Conservation (phyloP, 352 stramenopile species). For the Blastocystis sp. region DNA sequence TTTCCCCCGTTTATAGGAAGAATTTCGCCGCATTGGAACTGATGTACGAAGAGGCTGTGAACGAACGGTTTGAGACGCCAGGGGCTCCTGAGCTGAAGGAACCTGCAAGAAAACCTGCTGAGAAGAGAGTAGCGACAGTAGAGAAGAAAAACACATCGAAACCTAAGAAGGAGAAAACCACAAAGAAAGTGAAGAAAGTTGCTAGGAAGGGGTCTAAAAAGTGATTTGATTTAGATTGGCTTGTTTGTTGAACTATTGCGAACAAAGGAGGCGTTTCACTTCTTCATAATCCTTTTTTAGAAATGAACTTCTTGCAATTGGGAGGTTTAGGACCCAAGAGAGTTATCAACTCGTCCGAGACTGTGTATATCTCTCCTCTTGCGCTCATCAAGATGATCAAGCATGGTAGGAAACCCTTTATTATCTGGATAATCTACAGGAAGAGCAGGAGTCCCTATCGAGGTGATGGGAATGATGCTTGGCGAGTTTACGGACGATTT, state of each 20-base stretch:
- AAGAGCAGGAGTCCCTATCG: constrained; percentile 96
- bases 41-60: not conserved
- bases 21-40: not conserved
- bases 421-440: constrained; percentile 59
- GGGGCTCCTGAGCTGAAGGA: not conserved
- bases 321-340: not conserved
- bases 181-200: not conserved
- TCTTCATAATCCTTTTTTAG: not conserved
- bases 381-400: constrained; percentile 99
- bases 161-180: not conserved
- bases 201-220: not conserved
- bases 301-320: not conserved
- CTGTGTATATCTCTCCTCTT: constrained; percentile 96
- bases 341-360: constrained; percentile 75
- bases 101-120: not conserved
- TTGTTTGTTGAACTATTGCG: not conserved
- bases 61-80: not conserved
- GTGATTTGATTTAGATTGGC: not conserved
- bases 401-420: constrained; percentile 73
- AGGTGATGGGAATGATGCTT: constrained; percentile 99
- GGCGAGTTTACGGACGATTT: constrained; percentile 99
- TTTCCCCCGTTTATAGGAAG: not conserved
- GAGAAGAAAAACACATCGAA: not conserved
- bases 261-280: not conserved
- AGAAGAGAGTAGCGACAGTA: not conserved